Percentiles rank a stretch among this genome's conserved stretches.
These are phyloP conservation scores for Mycothermus thermophilus DNA, from an alignment of 495 filamentous ascomycete genomes.

Conservation along the genomic window DNA sequence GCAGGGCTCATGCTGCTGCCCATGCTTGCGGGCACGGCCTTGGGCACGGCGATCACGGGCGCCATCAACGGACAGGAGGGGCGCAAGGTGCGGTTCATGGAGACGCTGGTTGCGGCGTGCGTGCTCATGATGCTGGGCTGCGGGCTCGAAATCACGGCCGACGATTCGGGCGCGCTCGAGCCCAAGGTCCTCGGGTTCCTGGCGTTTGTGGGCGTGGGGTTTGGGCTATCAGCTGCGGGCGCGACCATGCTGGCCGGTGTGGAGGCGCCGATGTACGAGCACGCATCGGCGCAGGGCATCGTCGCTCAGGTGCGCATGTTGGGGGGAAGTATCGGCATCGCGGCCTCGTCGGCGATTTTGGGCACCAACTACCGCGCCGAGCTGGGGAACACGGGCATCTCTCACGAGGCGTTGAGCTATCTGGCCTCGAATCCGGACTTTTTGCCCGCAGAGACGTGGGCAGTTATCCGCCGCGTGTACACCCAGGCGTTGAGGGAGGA, in stretches of 20 bases:
- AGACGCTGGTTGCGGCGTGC: conserved; percentile 22
- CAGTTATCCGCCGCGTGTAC: conserved; percentile 17
- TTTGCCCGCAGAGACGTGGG: conserved; percentile 7
- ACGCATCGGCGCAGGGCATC: conserved; percentile 37
- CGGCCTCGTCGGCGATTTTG: conserved; percentile 34
- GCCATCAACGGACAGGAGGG: conserved; percentile 12
- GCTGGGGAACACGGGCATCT: conserved; percentile 8
- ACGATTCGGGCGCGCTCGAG: conserved; percentile 13
- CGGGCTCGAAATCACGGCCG: conserved; percentile 24
- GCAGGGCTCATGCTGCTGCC: conserved; percentile 48
- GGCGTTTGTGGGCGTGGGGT: conserved; percentile 33
- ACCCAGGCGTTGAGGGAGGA: conserved; percentile 24
- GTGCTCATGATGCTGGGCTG: conserved; percentile 27
- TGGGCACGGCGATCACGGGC: conserved; percentile 34
- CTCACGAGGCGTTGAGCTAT: conserved; percentile 12
- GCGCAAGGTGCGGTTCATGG: conserved; percentile 19
- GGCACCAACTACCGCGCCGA: conserved; percentile 13
- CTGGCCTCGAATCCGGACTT: conserved; percentile 6
- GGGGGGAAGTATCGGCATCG: conserved; percentile 40
- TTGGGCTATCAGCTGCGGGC: conserved; percentile 27
- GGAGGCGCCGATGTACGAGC: conserved; percentile 24
- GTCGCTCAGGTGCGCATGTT: conserved; percentile 37
- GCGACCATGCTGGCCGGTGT: conserved; percentile 22
- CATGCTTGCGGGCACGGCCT: conserved; percentile 34
- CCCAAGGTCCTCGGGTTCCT: conserved; percentile 29